Evolutionary conservation across 768 basidiomycete genomes (phyloP).

Genomic region (Mycena floridula): DNA sequence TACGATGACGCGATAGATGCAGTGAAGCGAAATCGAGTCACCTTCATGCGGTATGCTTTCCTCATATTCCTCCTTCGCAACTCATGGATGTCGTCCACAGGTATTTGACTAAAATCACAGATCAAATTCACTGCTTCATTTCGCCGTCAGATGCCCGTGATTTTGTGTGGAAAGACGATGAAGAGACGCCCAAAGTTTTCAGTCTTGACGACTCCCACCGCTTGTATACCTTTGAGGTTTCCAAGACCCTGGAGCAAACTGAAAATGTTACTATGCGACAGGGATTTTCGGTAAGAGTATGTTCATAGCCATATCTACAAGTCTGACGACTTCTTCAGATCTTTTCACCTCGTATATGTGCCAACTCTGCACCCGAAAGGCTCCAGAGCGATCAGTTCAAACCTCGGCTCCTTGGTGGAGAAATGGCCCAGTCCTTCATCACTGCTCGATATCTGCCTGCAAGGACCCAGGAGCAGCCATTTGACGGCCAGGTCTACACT

Average conservation of each 20-base stretch:
- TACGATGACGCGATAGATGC: slow-evolving; percentile 38
- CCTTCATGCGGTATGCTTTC: slow-evolving; percentile 54
- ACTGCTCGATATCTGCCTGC: slow-evolving; percentile 18
- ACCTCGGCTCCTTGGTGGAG: slow-evolving; percentile 30
- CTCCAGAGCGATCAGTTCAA: slow-evolving; percentile 4
- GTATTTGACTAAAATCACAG: slow-evolving; percentile 53
- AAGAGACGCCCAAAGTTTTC: slow-evolving; percentile 16
- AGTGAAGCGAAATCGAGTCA: slow-evolving; percentile 45
- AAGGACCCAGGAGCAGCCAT: not conserved
- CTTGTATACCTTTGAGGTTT: slow-evolving; percentile 47
- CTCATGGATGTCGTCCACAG: too few species aligned
- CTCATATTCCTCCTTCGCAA: too few species aligned
- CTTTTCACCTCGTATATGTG: slow-evolving; percentile 6
- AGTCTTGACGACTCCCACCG: slow-evolving; percentile 39
- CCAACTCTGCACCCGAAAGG: slow-evolving; percentile 8
- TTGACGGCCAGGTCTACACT: not conserved
- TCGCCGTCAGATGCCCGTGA: slow-evolving; percentile 39
- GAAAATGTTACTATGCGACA: slow-evolving; percentile 36
- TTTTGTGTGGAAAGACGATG: slow-evolving; percentile 36
- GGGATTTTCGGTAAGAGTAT: slow-evolving; percentile 39
- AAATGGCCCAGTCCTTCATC: slow-evolving; percentile 34
- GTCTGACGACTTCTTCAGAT: slow-evolving; percentile 10
- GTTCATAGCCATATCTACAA: not conserved
- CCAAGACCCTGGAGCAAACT: slow-evolving; percentile 49
- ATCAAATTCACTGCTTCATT: slow-evolving; percentile 47